Conservation (phyloP, 352 stramenopile genomes). For the Phytopythium kandeliae region DNA sequence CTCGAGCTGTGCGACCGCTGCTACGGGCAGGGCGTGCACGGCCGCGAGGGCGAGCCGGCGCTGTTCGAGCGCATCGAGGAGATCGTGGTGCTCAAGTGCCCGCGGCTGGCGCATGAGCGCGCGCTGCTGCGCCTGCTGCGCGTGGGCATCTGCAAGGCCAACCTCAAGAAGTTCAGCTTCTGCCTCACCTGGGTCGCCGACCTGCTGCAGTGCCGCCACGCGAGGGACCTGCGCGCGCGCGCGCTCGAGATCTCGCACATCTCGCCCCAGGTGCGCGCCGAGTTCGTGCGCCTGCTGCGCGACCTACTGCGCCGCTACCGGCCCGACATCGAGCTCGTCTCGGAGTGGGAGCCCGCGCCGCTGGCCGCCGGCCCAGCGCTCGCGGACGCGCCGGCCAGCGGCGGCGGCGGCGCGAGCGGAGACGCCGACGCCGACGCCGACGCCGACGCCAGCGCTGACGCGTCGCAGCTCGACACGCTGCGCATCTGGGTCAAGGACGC, state of each 20-base stretch:
- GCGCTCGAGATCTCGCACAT: slow-evolving; percentile 74
- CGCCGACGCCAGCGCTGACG: slow-evolving; percentile 12
- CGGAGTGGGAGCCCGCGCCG: slow-evolving; percentile 55
- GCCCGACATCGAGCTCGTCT: slow-evolving; percentile 65
- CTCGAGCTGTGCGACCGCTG: slow-evolving; percentile 71
- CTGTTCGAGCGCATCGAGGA: slow-evolving; percentile 58
- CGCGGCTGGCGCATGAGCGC: slow-evolving; percentile 37
- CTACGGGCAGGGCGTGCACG: slow-evolving; percentile 66
- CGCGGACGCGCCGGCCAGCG: too few relatives aligned
- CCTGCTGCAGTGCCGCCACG: slow-evolving; percentile 53
- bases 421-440: slow-evolving; percentile 4
- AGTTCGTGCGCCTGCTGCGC: slow-evolving; percentile 58
- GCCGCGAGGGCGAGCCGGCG: slow-evolving; percentile 58
- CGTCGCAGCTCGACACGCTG: slow-evolving; percentile 62
- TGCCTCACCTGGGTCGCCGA: slow-evolving; percentile 78
- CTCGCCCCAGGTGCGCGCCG: slow-evolving; percentile 49
- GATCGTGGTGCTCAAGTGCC: slow-evolving; percentile 60
- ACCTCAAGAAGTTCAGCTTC: slow-evolving; percentile 80
- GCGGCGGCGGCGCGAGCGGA: slow-evolving; percentile 12
- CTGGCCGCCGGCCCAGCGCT: too few relatives aligned
- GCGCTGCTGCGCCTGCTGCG: slow-evolving; percentile 55
- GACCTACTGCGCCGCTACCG: slow-evolving; percentile 50
- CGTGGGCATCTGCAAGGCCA: slow-evolving; percentile 74
- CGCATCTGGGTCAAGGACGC: slow-evolving; percentile 70
- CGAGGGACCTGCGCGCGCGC: slow-evolving; percentile 53